Evolutionary conservation across 441 rosid species (phyloP).

Genomic region (Hura crepitans): DNA sequence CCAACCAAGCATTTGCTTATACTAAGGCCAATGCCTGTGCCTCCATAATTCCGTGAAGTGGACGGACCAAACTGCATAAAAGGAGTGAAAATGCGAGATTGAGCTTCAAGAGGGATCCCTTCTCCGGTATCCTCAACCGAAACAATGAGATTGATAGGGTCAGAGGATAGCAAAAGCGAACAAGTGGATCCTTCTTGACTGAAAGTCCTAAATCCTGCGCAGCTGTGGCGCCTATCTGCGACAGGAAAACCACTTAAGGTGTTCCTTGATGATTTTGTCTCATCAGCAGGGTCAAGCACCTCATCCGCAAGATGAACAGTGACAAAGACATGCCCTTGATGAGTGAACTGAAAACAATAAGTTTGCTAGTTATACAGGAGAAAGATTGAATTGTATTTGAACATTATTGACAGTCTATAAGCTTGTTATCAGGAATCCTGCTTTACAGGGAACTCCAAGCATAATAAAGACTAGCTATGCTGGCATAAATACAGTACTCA

Average conservation of each 20-base stretch:
- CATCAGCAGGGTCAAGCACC: slow-evolving; percentile 47
- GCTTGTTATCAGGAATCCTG: neutral
- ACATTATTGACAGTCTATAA: neutral
- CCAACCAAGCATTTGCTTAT: slow-evolving; percentile 86
- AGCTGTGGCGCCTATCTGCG: slow-evolving; percentile 59
- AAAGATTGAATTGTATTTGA: neutral
- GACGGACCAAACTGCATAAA: slow-evolving; percentile 92
- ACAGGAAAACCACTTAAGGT: slow-evolving; percentile 83
- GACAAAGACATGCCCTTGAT: slow-evolving; percentile 81
- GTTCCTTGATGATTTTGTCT: slow-evolving; percentile 46
- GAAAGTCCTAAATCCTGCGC: slow-evolving; percentile 61
- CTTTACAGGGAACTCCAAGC: neutral
- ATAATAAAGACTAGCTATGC: neutral
- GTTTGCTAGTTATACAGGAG: neutral
- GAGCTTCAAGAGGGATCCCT: slow-evolving; percentile 86
- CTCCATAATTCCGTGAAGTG: slow-evolving; percentile 79
- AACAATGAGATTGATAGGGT: slow-evolving; percentile 53
- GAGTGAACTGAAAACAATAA: slow-evolving; percentile 58
- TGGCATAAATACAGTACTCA: neutral
- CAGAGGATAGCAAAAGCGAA: slow-evolving; percentile 31
- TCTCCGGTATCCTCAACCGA: slow-evolving; percentile 92
- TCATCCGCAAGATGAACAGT: slow-evolving; percentile 84
- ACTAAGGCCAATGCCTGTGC: slow-evolving; percentile 95
- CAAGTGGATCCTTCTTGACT: slow-evolving; percentile 36
- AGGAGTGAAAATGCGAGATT: slow-evolving; percentile 85